Percentiles rank a stretch among this genome's conserved stretches.
Evolutionary conservation across 2,329 filamentous ascomycete species (phyloP).

Genomic region (Microcyclospora tardicrescens): DNA sequence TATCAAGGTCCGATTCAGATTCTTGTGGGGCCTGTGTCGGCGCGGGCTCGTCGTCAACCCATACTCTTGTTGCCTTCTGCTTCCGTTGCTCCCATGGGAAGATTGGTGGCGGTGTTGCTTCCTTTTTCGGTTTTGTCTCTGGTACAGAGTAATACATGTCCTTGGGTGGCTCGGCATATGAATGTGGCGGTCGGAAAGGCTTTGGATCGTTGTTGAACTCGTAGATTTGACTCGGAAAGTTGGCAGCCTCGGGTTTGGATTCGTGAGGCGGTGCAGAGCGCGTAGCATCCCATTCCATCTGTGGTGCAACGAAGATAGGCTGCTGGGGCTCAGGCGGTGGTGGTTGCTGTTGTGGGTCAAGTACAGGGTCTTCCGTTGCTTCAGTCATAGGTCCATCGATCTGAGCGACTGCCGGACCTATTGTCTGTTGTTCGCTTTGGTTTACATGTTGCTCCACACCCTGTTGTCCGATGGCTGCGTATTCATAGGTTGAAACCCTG

Average conservation of each 20-base stretch:
- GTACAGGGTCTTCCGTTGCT: constrained; percentile 28
- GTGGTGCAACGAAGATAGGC: constrained; percentile 44
- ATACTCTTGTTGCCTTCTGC: constrained; percentile 51
- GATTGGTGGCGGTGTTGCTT: constrained; percentile 51
- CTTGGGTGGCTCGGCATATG: constrained; percentile 71
- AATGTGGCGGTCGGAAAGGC: constrained; percentile 62
- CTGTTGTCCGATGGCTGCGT: constrained; percentile 6
- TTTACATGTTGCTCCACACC: constrained; percentile 4
- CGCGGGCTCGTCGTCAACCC: constrained; percentile 40
- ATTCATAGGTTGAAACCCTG: constrained; percentile 26
- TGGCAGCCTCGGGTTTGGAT: constrained; percentile 71
- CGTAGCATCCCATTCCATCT: constrained; percentile 49
- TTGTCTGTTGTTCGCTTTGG: constrained; percentile 1
- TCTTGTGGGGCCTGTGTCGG: constrained; percentile 11
- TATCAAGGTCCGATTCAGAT: constrained; percentile 6
- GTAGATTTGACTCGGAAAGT: constrained; percentile 69
- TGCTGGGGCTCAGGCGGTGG: constrained; percentile 35
- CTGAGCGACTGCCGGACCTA: constrained; percentile 13
- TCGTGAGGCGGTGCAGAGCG: constrained; percentile 45
- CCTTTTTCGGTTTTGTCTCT: constrained; percentile 40
- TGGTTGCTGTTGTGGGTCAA: constrained; percentile 30
- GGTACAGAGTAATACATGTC: constrained; percentile 85
- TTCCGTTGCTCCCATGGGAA: constrained; percentile 82
- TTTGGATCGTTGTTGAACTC: constrained; percentile 65
- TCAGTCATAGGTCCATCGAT: constrained; percentile 33